Evolutionary conservation across 208 protist genomes (phyloP), one percentile per base, ranked within the genome.

Genomic region (Leishmania arabica): DNA sequence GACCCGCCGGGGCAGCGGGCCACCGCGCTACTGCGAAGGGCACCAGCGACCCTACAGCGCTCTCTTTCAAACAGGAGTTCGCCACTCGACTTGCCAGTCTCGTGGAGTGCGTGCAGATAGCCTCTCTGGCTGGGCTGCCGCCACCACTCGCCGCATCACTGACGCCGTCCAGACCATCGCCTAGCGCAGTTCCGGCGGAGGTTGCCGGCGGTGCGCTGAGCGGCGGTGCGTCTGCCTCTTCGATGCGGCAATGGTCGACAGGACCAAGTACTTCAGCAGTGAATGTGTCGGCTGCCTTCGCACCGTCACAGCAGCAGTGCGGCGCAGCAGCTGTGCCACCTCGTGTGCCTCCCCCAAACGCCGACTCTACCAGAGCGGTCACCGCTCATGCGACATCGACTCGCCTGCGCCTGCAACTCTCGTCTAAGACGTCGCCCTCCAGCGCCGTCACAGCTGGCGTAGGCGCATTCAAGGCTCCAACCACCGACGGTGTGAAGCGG

Each of bases 91-190:
- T 85, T 8, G 45, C 65, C 51, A 69, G 71, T 53, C 53, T 85
- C 6, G 53, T 82, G 24, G 82, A 85, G 74, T 85, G 64, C 21
- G 3, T 82, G 3, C 77, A 82, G 56, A 60, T 85, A 0, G 82
- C 77, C 40, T 49, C 82, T 27, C 49, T 76, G 53, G 77, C 71
- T 24, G 82, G 77, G 1, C 64, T 85, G 62, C 77, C 77, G n/a
- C 60, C 82, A 34, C 82, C 82, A 31, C 65, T 85, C 24, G 72
- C 77, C 15, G 42, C 82, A n/a, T 75, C 82, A 37, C n/a, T 79
- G 56, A 54, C 45, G 31, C 51, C 76, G 9, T 15, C 42, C 37
- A 31, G 53, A 45, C 27, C 54, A 37, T 77, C 74, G 4, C 9
- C 45, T 73, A 51, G 45, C 69, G 47, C 45, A 31, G 37, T 11